Conservation (phyloP, 331 rosid species). For the Quercus tomentella region DNA sequence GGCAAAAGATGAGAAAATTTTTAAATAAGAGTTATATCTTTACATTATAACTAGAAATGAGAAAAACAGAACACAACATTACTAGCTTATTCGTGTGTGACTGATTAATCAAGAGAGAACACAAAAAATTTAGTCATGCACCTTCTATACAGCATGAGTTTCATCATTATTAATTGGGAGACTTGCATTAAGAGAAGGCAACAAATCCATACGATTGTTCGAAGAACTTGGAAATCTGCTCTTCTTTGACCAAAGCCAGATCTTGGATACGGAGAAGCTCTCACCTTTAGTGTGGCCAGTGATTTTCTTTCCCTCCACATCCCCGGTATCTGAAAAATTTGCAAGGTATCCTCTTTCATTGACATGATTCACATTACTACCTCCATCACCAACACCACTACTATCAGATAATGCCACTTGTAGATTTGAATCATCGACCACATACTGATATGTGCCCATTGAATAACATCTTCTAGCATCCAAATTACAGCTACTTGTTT, state of each 20-base stretch:
- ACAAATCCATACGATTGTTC: conserved; percentile 16
- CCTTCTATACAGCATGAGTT: conserved; percentile 3
- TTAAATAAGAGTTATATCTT: not conserved
- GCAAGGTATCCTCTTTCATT: not conserved
- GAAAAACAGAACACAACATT: not conserved
- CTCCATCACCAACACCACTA: not conserved
- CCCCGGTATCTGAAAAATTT: conserved; percentile 20
- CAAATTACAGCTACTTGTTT: conserved; percentile 38
- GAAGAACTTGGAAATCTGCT: conserved; percentile 40
- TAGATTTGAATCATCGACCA: conserved; percentile 56
- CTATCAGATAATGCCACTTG: conserved; percentile 45
- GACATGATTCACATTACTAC: conserved; percentile 4
- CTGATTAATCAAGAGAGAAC: not conserved
- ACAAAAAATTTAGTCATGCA: not conserved
- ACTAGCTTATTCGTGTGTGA: not conserved
- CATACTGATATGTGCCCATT: conserved; percentile 85
- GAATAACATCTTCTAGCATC: conserved; percentile 84
- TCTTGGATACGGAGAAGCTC: conserved; percentile 92
- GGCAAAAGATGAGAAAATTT: not conserved
- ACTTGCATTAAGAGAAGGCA: conserved; percentile 27
- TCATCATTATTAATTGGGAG: conserved; percentile 6
- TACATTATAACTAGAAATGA: not conserved
- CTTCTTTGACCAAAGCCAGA: conserved; percentile 88
- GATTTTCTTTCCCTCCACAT: conserved; percentile 66
- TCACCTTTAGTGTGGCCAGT: conserved; percentile 45